A percentile compares a stretch with the other conserved stretches of the same genome.
Evolutionary conservation across 495 filamentous ascomycete species (phyloP).

Genomic region (Parathielavia hyrcaniae): DNA sequence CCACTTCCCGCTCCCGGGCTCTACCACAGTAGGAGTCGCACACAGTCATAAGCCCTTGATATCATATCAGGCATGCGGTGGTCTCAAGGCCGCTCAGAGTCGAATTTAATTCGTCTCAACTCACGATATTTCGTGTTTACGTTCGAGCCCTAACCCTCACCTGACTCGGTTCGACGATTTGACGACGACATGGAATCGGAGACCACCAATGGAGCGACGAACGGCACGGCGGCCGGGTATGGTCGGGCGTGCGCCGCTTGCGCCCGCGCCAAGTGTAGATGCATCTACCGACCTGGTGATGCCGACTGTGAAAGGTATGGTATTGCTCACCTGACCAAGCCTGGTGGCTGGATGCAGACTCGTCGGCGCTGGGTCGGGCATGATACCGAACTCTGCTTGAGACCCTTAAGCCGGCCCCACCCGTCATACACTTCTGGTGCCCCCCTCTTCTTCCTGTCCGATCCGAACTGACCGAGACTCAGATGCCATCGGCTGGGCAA

Average conservation of each 20-base stretch:
- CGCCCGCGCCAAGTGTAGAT: conserved; percentile 52
- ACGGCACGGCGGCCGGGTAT: conserved; percentile 35
- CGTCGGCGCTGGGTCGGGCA: conserved; percentile 6
- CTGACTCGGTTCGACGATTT: no score
- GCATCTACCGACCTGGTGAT: conserved; percentile 37
- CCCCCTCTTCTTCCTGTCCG: background rate
- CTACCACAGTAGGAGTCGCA: background rate
- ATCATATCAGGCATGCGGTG: background rate
- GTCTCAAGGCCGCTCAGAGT: background rate
- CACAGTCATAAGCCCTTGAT: background rate
- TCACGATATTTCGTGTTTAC: no score
- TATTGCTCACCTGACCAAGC: background rate
- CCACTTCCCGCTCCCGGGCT: background rate
- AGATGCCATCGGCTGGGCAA: conserved; percentile 39
- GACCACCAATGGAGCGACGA: background rate
- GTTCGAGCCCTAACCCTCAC: conserved; percentile 13
- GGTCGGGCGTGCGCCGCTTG: conserved; percentile 53
- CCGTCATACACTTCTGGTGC: background rate
- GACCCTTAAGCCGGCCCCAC: background rate
- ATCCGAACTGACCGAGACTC: background rate
- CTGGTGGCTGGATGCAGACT: conserved; percentile 4
- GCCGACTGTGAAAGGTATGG: conserved; percentile 46
- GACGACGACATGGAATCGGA: conserved; percentile 19
- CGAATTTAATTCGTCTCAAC: no score
- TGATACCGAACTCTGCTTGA: conserved; percentile 7